Evolutionary conservation across 768 basidiomycete species (phyloP), one percentile per base, ranked within the genome.

Genomic region (Russula griseocarnosa): DNA sequence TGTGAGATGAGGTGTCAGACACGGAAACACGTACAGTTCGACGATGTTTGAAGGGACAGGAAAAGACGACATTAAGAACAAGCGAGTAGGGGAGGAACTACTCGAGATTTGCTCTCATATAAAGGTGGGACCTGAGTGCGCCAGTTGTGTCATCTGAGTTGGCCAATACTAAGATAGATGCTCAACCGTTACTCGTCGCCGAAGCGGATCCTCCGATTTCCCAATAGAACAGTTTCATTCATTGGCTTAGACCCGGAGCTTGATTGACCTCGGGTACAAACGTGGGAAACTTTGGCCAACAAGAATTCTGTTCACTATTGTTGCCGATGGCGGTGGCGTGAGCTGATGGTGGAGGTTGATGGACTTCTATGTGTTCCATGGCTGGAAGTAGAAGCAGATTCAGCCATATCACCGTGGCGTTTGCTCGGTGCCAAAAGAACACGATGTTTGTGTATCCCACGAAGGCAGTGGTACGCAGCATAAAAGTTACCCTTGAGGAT

Each of bases 11-110:
- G 5, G 24, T 26, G 24, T 38, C 5, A 30, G 4, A 38, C 18
- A 20, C 3, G n/a, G 14, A 10, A 34, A 13, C 20, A 56, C 63
- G 24, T 34, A 65, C 63, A 65, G 40, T 18, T 50, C 40, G 5
- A 30, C 47, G 14, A 51, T 10, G 11, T 50, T 5, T 36, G 53
- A 18, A 14, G 36, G 54, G 10, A 55, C 16, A 8, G 26, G 46
- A 49, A 46, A 13, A 9, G 30, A 13, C 2, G 63, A 51, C 63
- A 60, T 60, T 11, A 42, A 34, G n/a, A 3, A 11, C 28, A 32
- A 30, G 26, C 49, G 7, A 51, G 49, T 20, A 24, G 38, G 46
- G 22, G 30, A 46, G 11, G 4, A 9, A 20, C 3, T 13, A 22
- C 18, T 46, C 32, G n/a, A 24, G 42, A 61, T 26, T n/a, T 34